These are phyloP conservation scores for Tylopilus sp. DNA, from an alignment of 768 basidiomycete genomes.

Conservation along the genomic window DNA sequence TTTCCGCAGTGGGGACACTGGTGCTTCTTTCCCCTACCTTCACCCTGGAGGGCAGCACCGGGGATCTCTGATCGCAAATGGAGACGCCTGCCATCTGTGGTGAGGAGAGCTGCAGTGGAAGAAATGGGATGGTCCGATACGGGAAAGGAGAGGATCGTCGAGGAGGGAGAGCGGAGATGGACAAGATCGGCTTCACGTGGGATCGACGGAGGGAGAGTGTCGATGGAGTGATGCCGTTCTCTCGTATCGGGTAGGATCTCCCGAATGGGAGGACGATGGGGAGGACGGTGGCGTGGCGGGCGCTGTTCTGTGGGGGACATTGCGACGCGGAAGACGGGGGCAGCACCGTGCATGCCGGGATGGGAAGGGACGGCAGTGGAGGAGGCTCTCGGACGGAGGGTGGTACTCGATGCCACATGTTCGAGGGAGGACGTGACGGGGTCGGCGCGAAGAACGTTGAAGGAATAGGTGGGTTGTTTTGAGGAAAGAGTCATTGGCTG, in stretches of 20 bases:
- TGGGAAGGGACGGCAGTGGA: constrained; percentile 7
- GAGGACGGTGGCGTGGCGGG: constrained; percentile 15
- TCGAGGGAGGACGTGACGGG: constrained; percentile 40
- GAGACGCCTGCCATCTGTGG: constrained; percentile 27
- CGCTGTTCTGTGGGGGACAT: constrained; percentile 23
- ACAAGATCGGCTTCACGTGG: constrained; percentile 28
- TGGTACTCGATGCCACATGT: constrained; percentile 42
- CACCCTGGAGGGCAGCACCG: constrained; percentile 24
- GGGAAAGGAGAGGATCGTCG: constrained; percentile 34
- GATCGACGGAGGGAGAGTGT: constrained; percentile 26
- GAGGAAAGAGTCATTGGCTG: constrained; percentile 14
- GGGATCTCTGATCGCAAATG: constrained; percentile 30
- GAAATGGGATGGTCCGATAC: constrained; percentile 27
- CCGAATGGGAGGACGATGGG: constrained; percentile 16
- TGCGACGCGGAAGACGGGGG: constrained; percentile 39
- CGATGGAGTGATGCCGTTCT: constrained; percentile 24
- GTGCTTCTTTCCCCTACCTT: constrained; percentile 35
- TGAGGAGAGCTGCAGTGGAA: constrained; percentile 25
- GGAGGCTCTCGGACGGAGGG: constrained; percentile 32
- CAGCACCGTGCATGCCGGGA: constrained; percentile 31
- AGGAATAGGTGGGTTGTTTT: constrained; percentile 31
- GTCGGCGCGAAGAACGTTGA: constrained; percentile 44
- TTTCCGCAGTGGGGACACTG: constrained; percentile 38
- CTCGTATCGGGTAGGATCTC: constrained; percentile 25
- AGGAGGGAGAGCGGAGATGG: constrained; percentile 30